These are phyloP conservation scores for Alternaria consortialis DNA, from an alignment of 2,329 filamentous ascomycete genomes.

Conservation along the genomic window DNA sequence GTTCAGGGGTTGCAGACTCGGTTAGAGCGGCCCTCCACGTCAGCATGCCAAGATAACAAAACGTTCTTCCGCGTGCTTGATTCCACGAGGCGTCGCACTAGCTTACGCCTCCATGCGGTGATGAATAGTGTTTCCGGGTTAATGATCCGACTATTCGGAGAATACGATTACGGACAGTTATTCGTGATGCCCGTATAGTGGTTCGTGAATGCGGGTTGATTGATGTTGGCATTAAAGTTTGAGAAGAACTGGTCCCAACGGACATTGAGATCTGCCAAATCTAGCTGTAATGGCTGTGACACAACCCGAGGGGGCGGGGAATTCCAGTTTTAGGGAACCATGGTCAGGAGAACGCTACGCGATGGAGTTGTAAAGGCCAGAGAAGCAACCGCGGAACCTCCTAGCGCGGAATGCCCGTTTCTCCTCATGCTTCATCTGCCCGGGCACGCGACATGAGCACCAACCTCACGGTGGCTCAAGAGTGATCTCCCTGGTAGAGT, in stretches of 20 bases:
- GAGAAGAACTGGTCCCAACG: not conserved
- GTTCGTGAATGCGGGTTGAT: not conserved
- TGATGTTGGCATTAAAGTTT: not conserved
- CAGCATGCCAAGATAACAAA: constrained; percentile 21
- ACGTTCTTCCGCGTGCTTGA: constrained; percentile 20
- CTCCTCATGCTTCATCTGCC: constrained; percentile 2
- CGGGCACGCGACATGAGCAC: constrained; percentile 17
- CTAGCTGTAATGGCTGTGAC: not conserved
- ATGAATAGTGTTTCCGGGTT: constrained; percentile 3
- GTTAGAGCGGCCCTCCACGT: constrained; percentile 23
- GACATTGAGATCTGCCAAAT: not conserved
- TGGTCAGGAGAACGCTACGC: not conserved
- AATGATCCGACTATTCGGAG: constrained; percentile 6
- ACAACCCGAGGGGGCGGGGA: not conserved
- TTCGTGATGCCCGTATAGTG: not conserved
- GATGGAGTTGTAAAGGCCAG: not conserved
- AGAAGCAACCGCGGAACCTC: not conserved
- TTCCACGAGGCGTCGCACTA: constrained; percentile 13
- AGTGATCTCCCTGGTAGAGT: constrained; percentile 2
- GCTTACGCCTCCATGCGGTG: not conserved
- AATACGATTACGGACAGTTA: not conserved
- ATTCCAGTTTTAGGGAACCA: constrained; percentile 5
- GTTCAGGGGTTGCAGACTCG: constrained; percentile 11
- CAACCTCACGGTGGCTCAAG: not conserved
- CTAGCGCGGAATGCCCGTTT: constrained; percentile 10